Base-by-base conservation (phyloP, 768 basidiomycete genomes). In the Suillus cothurnatus region DNA sequence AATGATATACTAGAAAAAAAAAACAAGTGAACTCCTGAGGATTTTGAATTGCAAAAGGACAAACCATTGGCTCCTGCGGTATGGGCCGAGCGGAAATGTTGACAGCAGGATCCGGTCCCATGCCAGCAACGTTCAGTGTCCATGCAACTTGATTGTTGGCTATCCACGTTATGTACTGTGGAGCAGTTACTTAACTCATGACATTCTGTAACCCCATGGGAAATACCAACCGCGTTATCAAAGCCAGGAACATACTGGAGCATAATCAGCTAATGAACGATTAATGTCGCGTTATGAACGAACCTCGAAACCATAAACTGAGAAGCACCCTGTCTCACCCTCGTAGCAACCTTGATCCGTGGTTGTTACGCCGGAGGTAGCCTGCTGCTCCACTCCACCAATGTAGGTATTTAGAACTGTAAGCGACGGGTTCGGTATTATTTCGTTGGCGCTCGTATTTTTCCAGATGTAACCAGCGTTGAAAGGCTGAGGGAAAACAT, bases 161-260 rank as follows among this genome's bases (percentile, higher is more conserved):
- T 64, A 95, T 80, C 95, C 95, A 97, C 3, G 92, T 86, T 69
- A 96, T 93, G 72, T 95, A 97, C 88, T 90, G 64, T 39, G 43
- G 60, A 26, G 50, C 28, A 19, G 6, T 38, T 23, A 47, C 31
- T 71, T 5, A 66, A 45, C 32, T 39, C 31, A 11, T 26, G 6
- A 47, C 34, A 31, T 36, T 34, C 21, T 38, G 52, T 23, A 47
- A 45, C 6, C 23, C 23, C 39, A 15, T 31, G 39, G n/a, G 61
- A 21, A 34, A 14, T 41, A 78, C 86, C 67, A 70, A 90, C 87
- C 34, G 83, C 89, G 41, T 85, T 77, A 66, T 90, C 88, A 70
- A 88, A 90, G 53, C 94, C 93, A 31, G 75, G 72, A n/a, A 72
- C 69, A n/a, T 76, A 76, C 75, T 76, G 28, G 23, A 59, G 39